Evolutionary conservation across 1,284 basidiomycete species (phyloP).

Genomic region (Moesziomyces sp.): DNA sequence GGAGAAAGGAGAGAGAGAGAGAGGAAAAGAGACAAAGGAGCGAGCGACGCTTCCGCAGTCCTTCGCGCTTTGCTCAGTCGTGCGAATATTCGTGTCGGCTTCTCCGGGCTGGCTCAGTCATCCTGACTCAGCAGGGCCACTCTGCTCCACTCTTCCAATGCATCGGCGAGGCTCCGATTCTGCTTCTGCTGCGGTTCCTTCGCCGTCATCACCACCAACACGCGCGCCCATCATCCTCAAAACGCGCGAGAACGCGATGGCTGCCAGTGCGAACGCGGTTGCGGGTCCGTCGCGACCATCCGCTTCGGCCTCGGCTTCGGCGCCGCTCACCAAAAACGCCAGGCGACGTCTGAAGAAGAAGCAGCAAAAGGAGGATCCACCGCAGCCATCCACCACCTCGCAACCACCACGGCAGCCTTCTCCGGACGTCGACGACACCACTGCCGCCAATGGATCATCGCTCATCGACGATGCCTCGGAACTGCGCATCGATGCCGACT

Average conservation of each 20-base stretch:
- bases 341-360: conserved; percentile 64
- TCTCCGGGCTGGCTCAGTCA: too few species aligned
- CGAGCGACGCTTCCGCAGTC: too few species aligned
- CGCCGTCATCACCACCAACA: not conserved
- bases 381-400: conserved; percentile 3
- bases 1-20: too few species aligned
- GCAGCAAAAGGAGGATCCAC: conserved; percentile 35
- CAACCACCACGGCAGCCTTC: not conserved
- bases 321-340: conserved; percentile 60
- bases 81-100: too few species aligned
- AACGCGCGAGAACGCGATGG: conserved; percentile 15
- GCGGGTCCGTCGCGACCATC: conserved; percentile 17
- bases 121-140: too few species aligned
- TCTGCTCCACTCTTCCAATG: too few species aligned
- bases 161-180: not conserved
- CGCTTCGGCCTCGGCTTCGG: conserved; percentile 7
- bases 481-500: conserved; percentile 35
- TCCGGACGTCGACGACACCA: not conserved
- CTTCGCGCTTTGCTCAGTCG: too few species aligned
- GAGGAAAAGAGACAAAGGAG: too few species aligned
- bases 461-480: conserved; percentile 23
- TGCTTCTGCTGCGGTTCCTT: not conserved
- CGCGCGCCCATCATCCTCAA: not conserved
- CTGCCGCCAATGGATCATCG: conserved; percentile 2
- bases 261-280: conserved; percentile 13